phyloP scores from a whole-genome alignment of 768 basidiomycete species.

The Kwoniella bestiolae region DNA sequence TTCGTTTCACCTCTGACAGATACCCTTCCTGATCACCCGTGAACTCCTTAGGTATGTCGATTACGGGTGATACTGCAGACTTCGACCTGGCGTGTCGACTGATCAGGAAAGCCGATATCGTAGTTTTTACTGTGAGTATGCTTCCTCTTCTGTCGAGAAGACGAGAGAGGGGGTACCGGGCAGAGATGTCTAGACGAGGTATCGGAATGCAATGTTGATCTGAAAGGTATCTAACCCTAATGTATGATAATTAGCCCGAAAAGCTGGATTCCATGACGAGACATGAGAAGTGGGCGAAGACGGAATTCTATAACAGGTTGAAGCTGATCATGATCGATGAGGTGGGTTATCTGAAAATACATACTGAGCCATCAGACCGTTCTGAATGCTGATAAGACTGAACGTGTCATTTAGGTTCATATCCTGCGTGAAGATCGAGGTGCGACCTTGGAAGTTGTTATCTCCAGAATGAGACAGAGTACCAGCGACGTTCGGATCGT shows the following conservation, averaged over 20 bases:
- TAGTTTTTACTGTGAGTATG: constrained; percentile 75
- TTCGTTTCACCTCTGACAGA: constrained; percentile 1
- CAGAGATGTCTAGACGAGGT: too few relatives aligned
- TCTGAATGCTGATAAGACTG: too few relatives aligned
- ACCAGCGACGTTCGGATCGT: constrained; percentile 76
- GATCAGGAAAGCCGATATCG: constrained; percentile 75
- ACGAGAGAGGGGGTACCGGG: too few relatives aligned
- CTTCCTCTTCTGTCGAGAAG: background rate
- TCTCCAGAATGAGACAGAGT: constrained; percentile 85
- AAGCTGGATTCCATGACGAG: constrained; percentile 96
- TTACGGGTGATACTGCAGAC: constrained; percentile 86
- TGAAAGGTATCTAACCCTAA: too few relatives aligned
- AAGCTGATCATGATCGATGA: constrained; percentile 89
- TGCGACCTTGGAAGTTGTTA: constrained; percentile 90
- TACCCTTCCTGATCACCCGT: too few relatives aligned
- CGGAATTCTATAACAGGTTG: constrained; percentile 72
- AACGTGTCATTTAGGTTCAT: constrained; percentile 66
- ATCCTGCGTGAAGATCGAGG: constrained; percentile 88
- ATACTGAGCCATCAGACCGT: too few relatives aligned
- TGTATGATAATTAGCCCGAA: constrained; percentile 66
- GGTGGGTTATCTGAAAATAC: constrained; percentile 64
- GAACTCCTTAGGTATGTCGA: constrained; percentile 84
- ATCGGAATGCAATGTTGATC: too few relatives aligned
- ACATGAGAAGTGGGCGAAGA: constrained; percentile 63
- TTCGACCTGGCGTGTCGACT: constrained; percentile 71